Base-by-base conservation (phyloP, 495 filamentous ascomycete species). In the Rhizodiscina lignyota region DNA sequence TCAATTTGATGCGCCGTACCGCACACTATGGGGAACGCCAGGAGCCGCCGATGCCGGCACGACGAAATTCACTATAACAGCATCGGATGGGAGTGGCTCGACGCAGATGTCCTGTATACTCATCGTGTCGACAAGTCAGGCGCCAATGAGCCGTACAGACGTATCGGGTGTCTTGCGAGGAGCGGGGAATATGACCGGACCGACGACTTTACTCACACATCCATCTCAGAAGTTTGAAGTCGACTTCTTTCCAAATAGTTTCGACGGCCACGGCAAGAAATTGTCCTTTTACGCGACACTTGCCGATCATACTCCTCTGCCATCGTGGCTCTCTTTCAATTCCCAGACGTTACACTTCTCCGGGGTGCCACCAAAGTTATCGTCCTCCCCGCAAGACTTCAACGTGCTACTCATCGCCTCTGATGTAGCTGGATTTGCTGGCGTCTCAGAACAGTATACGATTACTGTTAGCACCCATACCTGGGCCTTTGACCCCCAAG, bases 271-370 rank as follows among this genome's bases (percentile, higher is more conserved):
- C 2, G 40, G 42, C 10, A 43, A 48, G 24, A 40, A 42, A 18
- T 24, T 55, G 8, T 39, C 39, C 23, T 93, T 85, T 53, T 89
- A 92, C 48, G 79, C 83, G 17, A 73, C 78, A 8, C 77, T 79
- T 24, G 56, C 51, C 2, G 74, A 85, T 40, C 81, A 86, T 45
- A 76, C 77, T 4, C 85, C 87, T 21, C 58, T 94, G 26, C 86
- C 86, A 22, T 81, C 84, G 3, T 94, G 84, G 86, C 67, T 93
- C 27, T 59, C 54, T 8, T 94, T 94, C 45, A 72, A 92, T 47
- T 44, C 66, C 1, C 40, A 48, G 2, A 57, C 43, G 4, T 63
- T 94, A 21, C 64, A 65, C 8, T 93, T 93, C 45, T 70, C 69
- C 4, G 85, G 85, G n/a, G 68, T 58, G 30, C 76, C 76, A 3